Base-by-base conservation (phyloP, 768 basidiomycete genomes). In the Tulasnella sp. region DNA sequence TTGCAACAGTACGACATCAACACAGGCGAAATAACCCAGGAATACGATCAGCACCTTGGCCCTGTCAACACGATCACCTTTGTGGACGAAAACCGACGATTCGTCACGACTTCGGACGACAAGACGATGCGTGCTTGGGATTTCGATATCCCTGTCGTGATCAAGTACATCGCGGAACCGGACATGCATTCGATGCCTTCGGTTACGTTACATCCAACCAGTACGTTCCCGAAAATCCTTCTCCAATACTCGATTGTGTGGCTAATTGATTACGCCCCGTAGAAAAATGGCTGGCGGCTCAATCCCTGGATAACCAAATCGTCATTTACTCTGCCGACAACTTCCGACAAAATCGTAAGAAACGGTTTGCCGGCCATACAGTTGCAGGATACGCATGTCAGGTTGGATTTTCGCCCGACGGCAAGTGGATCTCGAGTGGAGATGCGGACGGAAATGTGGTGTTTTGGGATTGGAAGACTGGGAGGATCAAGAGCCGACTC, bases 121-220 rank as follows among this genome's bases (percentile, higher is more conserved):
- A 98, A 98, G 73, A 96, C 92, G 2, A 96, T 99, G 61, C 83
- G 96, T 42, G 94, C 91, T 15, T 99, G 96, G 96, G 96, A 99
- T 69, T 98, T 85, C 69, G 96, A 99, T 70, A 98, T 99, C 61
- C 96, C 96, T 4, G 96, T 98, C 34, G 91, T 96, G 52, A 98
- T 99, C 75, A 99, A 99, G 70, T 96, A 97, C 69, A 98, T 98
- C 59, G 94, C 96, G 17, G 96, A 99, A 69, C 96, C 96, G 3
- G 83, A 91, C 67, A 98, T 99, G 96, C 93, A 99, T 71, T 96
- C 91, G 15, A 98, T 99, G 93, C 96, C 96, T 6, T 88, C 96
- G 15, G 93, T 98, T 45, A 93, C 92, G 4, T 71, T 94, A 25
- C 92, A 98, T 69, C 94, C 96, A 21, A 93, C 82, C 56, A 86